phyloP scores from a whole-genome alignment of 2,329 filamentous ascomycete genomes.

The Neobulgaria alba region DNA sequence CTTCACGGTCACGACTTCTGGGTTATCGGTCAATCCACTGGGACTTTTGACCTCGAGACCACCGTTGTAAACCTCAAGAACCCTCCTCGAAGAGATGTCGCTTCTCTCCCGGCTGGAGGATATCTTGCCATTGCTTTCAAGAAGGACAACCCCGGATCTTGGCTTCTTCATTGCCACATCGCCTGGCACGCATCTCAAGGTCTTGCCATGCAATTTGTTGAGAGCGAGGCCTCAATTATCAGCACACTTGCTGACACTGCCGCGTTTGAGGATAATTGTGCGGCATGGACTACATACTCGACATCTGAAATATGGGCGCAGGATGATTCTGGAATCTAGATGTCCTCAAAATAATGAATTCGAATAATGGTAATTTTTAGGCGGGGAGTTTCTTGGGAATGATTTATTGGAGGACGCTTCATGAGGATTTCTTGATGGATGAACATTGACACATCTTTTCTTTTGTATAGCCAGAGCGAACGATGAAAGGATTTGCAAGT shows the following conservation, averaged over 20 bases:
- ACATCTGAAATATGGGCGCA: conserved; percentile 11
- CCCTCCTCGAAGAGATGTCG: conserved; percentile 44
- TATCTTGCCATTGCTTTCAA: conserved; percentile 27
- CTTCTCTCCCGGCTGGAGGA: conserved; percentile 34
- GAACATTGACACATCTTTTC: no score
- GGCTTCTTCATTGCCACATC: conserved; percentile 31
- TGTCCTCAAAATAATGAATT: no score
- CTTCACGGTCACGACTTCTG: conserved; percentile 45
- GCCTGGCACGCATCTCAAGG: conserved; percentile 47
- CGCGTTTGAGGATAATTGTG: conserved; percentile 16
- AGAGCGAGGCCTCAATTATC: conserved; percentile 21
- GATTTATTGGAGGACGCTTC: no score
- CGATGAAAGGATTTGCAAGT: no score
- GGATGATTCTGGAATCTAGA: conserved; percentile 25
- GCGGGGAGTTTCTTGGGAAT: no score
- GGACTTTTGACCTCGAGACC: conserved; percentile 26
- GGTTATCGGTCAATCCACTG: conserved; percentile 37
- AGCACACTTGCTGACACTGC: conserved; percentile 11
- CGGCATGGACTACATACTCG: conserved; percentile 17
- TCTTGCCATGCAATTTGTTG: conserved; percentile 43
- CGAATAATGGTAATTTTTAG: no score
- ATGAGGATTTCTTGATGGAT: no score
- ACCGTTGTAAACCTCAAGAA: conserved; percentile 31
- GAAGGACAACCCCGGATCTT: conserved; percentile 28
- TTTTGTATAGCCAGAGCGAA: no score